Conservation (phyloP, 192 early-diverging fungal species). For the Umbelopsis sp. region DNA sequence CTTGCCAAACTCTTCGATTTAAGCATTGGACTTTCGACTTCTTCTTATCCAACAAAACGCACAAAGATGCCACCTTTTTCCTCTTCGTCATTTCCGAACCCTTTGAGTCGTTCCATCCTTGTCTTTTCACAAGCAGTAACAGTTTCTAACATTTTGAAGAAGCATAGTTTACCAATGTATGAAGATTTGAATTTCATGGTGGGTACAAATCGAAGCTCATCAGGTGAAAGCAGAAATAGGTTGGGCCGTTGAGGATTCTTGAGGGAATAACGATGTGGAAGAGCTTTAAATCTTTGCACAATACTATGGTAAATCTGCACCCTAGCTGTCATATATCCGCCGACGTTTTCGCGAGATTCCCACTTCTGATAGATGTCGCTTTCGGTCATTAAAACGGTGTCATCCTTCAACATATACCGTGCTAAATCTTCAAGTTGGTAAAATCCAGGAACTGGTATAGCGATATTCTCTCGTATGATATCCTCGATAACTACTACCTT, state of each 20-base stretch:
- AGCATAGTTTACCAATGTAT: constrained; percentile 28
- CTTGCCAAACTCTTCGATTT: constrained; percentile 6
- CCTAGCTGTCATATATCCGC: background rate
- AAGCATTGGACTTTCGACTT: background rate
- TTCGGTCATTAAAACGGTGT: background rate
- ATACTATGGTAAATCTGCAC: background rate
- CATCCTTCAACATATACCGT: background rate
- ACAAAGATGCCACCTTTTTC: constrained; percentile 4
- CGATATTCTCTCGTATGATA: constrained; percentile 25
- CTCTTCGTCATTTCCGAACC: constrained; percentile 11
- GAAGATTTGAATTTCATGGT: constrained; percentile 11
- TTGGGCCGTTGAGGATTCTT: background rate
- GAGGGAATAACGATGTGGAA: background rate
- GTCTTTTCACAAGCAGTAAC: constrained; percentile 17
- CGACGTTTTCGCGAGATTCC: background rate
- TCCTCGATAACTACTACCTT: constrained; percentile 23
- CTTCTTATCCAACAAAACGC: constrained; percentile 15
- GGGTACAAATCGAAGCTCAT: constrained; percentile 1
- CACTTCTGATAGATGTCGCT: background rate
- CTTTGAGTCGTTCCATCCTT: constrained; percentile 11
- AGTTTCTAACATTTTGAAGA: constrained; percentile 34
- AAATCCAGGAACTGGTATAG: constrained; percentile 27
- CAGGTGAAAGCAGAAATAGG: constrained; percentile 23
- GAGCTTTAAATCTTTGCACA: background rate
- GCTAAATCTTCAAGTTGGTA: constrained; percentile 24